phyloP scores from a whole-genome alignment of 1,284 basidiomycete genomes.

The Pseudozyma hubeiensis region DNA sequence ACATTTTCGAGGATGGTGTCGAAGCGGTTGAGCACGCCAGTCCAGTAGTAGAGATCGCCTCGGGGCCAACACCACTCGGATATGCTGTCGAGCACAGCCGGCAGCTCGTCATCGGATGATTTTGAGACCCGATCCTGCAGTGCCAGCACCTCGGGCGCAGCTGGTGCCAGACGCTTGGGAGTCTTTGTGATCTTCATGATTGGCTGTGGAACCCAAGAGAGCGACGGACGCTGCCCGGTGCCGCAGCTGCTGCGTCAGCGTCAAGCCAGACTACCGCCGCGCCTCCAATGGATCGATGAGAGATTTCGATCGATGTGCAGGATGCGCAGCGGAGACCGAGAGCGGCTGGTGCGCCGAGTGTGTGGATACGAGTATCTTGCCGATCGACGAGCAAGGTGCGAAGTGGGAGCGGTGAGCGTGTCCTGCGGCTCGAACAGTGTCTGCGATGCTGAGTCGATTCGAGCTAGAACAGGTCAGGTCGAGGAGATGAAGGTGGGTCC shows the following conservation, averaged over 20 bases:
- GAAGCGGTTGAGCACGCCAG: conserved; percentile 92
- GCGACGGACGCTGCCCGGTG: conserved; percentile 1
- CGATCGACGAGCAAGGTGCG: neutral
- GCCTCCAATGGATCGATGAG: conserved; percentile 1
- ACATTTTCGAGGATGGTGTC: conserved; percentile 86
- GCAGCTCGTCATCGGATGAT: conserved; percentile 61
- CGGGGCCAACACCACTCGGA: conserved; percentile 89
- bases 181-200: conserved; percentile 68
- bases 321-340: neutral
- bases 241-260: conserved; percentile 14
- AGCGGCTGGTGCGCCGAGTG: neutral
- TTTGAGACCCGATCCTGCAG: conserved; percentile 57
- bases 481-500: neutral
- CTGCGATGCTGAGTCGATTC: too few species aligned
- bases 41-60: conserved; percentile 97
- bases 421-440: too few species aligned
- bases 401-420: neutral
- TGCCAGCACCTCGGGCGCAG: conserved; percentile 55
- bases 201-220: neutral
- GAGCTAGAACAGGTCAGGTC: neutral
- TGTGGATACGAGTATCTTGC: neutral
- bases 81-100: conserved; percentile 55
- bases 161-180: conserved; percentile 64
- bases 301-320: neutral
- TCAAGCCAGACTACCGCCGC: conserved; percentile 19